These are phyloP conservation scores for Penicillium sp. DNA, from an alignment of 2,329 filamentous ascomycete genomes.

Conservation along the genomic window DNA sequence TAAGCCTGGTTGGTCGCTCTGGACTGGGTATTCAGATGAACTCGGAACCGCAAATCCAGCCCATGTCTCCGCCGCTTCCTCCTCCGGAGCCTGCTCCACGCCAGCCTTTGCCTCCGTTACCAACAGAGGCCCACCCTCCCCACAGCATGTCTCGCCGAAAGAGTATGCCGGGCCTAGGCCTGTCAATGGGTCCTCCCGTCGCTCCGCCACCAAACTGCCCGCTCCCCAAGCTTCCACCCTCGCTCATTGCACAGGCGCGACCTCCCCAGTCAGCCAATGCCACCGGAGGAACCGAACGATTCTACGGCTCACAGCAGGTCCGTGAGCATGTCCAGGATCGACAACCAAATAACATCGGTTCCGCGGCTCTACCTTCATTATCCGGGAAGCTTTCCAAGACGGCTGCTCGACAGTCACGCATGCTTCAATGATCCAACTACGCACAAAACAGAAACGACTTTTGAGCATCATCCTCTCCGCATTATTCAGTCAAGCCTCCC, in stretches of 20 bases:
- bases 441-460: background rate
- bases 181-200: constrained; percentile 29
- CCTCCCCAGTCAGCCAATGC: constrained; percentile 9
- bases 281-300: constrained; percentile 7
- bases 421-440: constrained; percentile 11
- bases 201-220: constrained; percentile 34
- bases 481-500: background rate
- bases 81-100: constrained; percentile 11
- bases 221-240: constrained; percentile 31
- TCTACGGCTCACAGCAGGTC: constrained; percentile 17
- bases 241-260: constrained; percentile 11
- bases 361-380: background rate
- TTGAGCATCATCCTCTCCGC: background rate
- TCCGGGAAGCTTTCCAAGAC: background rate
- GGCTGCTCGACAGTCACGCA: constrained; percentile 9
- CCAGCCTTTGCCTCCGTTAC: constrained; percentile 12
- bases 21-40: constrained; percentile 12
- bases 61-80: background rate
- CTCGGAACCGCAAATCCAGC: background rate
- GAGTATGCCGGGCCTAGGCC: constrained; percentile 31
- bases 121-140: constrained; percentile 6
- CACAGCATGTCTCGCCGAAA: constrained; percentile 28
- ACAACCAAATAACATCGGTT: constrained; percentile 7
- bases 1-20: constrained; percentile 19
- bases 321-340: constrained; percentile 15